Base-by-base conservation (phyloP, 1,139 yeast genomes). In the Geotrichum klebahnii region DNA sequence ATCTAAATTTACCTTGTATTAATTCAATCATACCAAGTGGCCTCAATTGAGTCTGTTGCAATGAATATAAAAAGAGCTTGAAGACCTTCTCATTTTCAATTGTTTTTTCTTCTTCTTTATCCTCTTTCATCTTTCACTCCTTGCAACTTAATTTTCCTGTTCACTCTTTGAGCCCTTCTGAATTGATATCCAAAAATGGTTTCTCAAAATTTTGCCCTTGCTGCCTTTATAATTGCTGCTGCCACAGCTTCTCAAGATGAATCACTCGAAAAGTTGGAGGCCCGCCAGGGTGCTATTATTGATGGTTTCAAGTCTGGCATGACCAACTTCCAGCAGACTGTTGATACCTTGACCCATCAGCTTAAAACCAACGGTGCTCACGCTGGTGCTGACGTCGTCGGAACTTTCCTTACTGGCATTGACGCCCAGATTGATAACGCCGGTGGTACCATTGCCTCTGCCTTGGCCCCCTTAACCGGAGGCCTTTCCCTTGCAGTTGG, bases 361-460 rank as follows among this genome's bases (percentile, higher is more conserved):
- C 44, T 57, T 44, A 44, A 54, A 47, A 12, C 38, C 26, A 46
- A 43, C 20, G 48, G 50, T 29, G 59, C 57, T 17, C 57, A 59
- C 23, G 54, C 57, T 12, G 45, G 54, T 44, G 49, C 56, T 50
- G 61, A 57, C 22, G 45, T 43, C 12, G 38, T 60, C 19, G 48
- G 48, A 31, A 56, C 56, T 29, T 51, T 38, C 12, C n/a, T 50
- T 16, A 50, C 53, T 17, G 53, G 53, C 35, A 31, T 44, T 29
- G 53, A 50, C 37, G 44, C 53, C 32, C 61, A 59, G 52, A 55
- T 57, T 34, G 62, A 59, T 48, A 57, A 56, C 50, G 55, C 56
- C 29, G 52, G 56, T n/a, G 59, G 58, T 19, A 55, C 59, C 14
- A 48, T 55, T 29, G 50, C 55, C 19, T 48, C 52, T 23, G 58